phyloP scores from a whole-genome alignment of 2,329 filamentous ascomycete species.

The Colletotrichum lindemuthianum region DNA sequence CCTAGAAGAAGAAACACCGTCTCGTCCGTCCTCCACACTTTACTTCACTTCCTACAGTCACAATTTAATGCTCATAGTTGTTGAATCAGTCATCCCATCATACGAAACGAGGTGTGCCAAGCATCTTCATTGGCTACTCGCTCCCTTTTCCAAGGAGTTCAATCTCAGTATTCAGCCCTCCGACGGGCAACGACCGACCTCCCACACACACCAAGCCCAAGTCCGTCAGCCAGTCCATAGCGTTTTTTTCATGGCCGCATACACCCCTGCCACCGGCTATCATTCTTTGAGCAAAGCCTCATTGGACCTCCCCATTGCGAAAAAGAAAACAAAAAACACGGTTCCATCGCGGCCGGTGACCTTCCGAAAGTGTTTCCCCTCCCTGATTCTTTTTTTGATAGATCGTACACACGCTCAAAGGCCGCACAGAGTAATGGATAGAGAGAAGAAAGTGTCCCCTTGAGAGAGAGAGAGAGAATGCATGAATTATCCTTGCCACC shows the following conservation, averaged over 20 bases:
- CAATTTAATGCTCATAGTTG: background rate
- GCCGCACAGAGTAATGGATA: slow-evolving; percentile 37
- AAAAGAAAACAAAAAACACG: slow-evolving; percentile 38
- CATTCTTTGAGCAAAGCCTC: slow-evolving; percentile 34
- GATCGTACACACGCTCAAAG: slow-evolving; percentile 38
- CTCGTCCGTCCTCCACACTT: too few species aligned
- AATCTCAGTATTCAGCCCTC: slow-evolving; percentile 36
- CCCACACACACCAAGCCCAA: slow-evolving; percentile 25
- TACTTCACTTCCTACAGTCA: background rate
- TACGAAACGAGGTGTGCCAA: slow-evolving; percentile 15
- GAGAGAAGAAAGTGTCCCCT: slow-evolving; percentile 34
- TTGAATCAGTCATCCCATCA: background rate
- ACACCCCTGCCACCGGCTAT: slow-evolving; percentile 29
- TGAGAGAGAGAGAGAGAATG: slow-evolving; percentile 28
- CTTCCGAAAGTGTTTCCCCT: slow-evolving; percentile 37
- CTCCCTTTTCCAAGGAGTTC: slow-evolving; percentile 37
- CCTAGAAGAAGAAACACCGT: too few species aligned
- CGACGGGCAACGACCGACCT: slow-evolving; percentile 36
- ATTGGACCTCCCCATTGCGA: slow-evolving; percentile 33
- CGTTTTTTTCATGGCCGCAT: slow-evolving; percentile 35
- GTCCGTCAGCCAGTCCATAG: slow-evolving; percentile 32
- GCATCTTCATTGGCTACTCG: slow-evolving; percentile 31
- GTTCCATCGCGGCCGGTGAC: slow-evolving; percentile 36
- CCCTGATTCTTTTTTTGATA: slow-evolving; percentile 37
- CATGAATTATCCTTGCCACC: slow-evolving; percentile 34